These are phyloP conservation scores for Knufia petricola DNA, from an alignment of 2,329 filamentous ascomycete species.

Conservation along the genomic window DNA sequence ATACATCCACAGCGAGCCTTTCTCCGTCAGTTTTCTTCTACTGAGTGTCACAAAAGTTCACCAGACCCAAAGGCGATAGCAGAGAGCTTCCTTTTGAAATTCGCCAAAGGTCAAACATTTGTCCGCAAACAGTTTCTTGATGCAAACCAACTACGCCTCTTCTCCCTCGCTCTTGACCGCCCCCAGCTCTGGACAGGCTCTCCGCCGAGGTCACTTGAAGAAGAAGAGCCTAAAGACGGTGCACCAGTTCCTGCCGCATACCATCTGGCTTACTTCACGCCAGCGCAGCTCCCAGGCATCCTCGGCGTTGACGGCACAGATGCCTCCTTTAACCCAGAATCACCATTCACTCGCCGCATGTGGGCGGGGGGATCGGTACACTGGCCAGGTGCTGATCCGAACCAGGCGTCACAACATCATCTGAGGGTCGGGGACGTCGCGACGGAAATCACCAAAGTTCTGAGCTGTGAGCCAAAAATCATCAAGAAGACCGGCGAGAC, in stretches of 20 bases:
- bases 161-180: slow-evolving; percentile 50
- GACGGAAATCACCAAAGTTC: slow-evolving; percentile 47
- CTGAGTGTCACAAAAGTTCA: not conserved
- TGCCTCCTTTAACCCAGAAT: slow-evolving; percentile 48
- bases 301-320: slow-evolving; percentile 55
- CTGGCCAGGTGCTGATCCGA: slow-evolving; percentile 33
- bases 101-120: slow-evolving; percentile 34
- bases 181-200: slow-evolving; percentile 33
- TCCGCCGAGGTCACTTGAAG: slow-evolving; percentile 25
- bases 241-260: slow-evolving; percentile 50
- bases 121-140: slow-evolving; percentile 47
- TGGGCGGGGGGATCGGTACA: slow-evolving; percentile 55
- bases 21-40: not conserved
- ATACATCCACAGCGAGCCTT: not conserved
- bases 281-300: slow-evolving; percentile 43
- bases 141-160: slow-evolving; percentile 53
- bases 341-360: slow-evolving; percentile 55
- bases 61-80: slow-evolving; percentile 16
- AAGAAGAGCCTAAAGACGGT: slow-evolving; percentile 31
- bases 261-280: slow-evolving; percentile 57
- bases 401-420: slow-evolving; percentile 26
- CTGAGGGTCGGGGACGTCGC: slow-evolving; percentile 48
- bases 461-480: slow-evolving; percentile 46
- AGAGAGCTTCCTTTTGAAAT: slow-evolving; percentile 32
- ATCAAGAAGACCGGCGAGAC: slow-evolving; percentile 46